phyloP scores from a whole-genome alignment of 257 asterid species.

The Salvia rosmarinus region DNA sequence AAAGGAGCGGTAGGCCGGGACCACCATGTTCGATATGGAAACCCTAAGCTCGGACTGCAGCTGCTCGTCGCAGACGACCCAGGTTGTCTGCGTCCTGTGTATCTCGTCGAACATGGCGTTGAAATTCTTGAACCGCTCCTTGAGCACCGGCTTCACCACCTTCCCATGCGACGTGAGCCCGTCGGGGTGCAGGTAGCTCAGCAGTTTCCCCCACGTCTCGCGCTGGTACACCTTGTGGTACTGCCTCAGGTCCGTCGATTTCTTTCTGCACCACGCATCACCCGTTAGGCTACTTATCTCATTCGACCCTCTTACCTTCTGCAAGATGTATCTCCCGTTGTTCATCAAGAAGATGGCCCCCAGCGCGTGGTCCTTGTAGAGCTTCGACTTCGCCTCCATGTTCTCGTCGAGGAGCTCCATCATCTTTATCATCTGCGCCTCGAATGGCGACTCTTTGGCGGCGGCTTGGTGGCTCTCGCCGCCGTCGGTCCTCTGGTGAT shows the following conservation, averaged over 20 bases:
- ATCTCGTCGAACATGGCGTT: conserved; percentile 81
- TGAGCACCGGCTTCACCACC: conserved; percentile 75
- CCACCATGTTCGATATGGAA: conserved; percentile 88
- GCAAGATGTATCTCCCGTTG: conserved; percentile 88
- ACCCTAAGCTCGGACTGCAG: conserved; percentile 92
- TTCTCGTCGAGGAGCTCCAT: conserved; percentile 70
- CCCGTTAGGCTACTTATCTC: conserved; percentile 64
- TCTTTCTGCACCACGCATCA: conserved; percentile 68
- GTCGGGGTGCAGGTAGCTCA: conserved; percentile 59
- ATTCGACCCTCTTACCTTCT: conserved; percentile 62
- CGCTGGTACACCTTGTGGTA: conserved; percentile 87
- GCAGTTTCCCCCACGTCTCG: conserved; percentile 83
- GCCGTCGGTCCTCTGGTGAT: conserved; percentile 66
- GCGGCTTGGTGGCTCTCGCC: conserved; percentile 45
- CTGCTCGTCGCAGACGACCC: conserved; percentile 93
- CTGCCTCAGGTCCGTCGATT: conserved; percentile 69
- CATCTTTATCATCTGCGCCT: conserved; percentile 50
- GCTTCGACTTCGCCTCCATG: conserved; percentile 71
- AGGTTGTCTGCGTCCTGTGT: conserved; percentile 65
- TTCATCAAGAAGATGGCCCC: conserved; percentile 90
- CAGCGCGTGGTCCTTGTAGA: conserved; percentile 66
- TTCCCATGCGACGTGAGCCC: conserved; percentile 74
- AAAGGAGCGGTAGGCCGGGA: conserved; percentile 88
- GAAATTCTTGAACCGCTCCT: conserved; percentile 89
- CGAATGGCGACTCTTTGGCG: conserved; percentile 49